Base-by-base conservation (phyloP, 2,329 filamentous ascomycete genomes). In the Paramyrothecium roridum region DNA sequence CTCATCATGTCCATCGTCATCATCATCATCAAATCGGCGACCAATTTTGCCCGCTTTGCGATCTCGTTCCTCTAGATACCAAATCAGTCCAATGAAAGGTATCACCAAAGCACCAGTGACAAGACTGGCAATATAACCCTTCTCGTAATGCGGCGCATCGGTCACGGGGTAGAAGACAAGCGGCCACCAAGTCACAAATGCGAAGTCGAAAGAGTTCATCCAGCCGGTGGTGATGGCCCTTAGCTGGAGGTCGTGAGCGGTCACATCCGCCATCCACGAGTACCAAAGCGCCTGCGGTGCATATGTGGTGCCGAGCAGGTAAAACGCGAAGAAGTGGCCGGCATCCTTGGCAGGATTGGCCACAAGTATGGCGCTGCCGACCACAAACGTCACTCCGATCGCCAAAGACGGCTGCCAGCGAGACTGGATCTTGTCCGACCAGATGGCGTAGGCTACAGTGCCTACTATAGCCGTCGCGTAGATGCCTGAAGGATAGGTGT, bases 281-380 rank as follows among this genome's bases (percentile, higher is more conserved):
- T 77, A 77, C 75, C 75, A 78, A 19, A 78, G 62, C 4, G 75
- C 75, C 54, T 78, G 75, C 1, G 75, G 75, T 2, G 75, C 75
- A 53, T 73, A 78, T 0, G 73, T 76, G 0, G 75, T 76, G 3
- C 75, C 75, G 2, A 77, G 66, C 1, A 76, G 59, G 57, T 76
- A 77, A 56, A 76, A 77, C 8, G 74, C 74, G 48, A 76, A 71
- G 54, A 77, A 77, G 54, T 75, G 70, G 33, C 66, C 73, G 1
- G 67, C 69, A 43, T 73, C 67, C 10, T 34, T 26, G 7, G 58
- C 54, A 1, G 72, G 70, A 13, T 68, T 59, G 7, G 70, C 65
- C 21, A 74, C 68, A 7, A 75, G 56, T 8, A 74, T 71, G 16
- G 73, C 67, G 56, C 68, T 70, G 23, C 72, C 74, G 26, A 76